phyloP scores from a whole-genome alignment of 495 filamentous ascomycete species.

The Podospora pseudoanserina region DNA sequence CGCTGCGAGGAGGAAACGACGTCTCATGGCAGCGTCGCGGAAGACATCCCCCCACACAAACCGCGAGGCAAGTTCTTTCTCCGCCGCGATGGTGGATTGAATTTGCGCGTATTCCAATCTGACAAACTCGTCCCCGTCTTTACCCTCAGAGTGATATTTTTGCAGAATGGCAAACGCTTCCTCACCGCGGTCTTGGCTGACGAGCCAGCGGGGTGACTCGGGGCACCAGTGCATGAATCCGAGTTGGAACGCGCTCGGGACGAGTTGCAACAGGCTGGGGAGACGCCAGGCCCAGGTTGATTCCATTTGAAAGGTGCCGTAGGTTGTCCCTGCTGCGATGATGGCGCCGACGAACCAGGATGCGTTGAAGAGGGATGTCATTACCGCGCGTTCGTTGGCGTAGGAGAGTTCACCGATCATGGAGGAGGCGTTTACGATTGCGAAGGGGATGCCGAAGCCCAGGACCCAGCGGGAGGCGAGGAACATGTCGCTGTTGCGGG shows the following conservation, averaged over 20 bases:
- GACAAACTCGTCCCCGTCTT: conserved; percentile 48
- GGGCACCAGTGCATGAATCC: conserved; percentile 47
- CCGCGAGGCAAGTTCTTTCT: conserved; percentile 41
- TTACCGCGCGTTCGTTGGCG: conserved; percentile 55
- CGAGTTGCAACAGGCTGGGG: conserved; percentile 51
- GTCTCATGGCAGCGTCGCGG: conserved; percentile 47
- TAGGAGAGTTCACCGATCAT: conserved; percentile 60
- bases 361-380: conserved; percentile 60
- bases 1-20: conserved; percentile 47
- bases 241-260: conserved; percentile 51
- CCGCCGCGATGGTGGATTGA: conserved; percentile 49
- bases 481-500: conserved; percentile 49
- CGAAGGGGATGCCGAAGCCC: conserved; percentile 59
- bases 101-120: conserved; percentile 54
- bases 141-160: conserved; percentile 57
- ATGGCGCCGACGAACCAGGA: conserved; percentile 58
- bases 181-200: conserved; percentile 43
- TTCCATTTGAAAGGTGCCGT: conserved; percentile 52
- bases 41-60: conserved; percentile 53
- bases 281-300: conserved; percentile 59
- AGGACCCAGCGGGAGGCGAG: conserved; percentile 58
- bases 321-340: conserved; percentile 51
- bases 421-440: conserved; percentile 54
- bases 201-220: conserved; percentile 51
- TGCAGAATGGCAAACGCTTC: conserved; percentile 53